Conservation (phyloP, 1,284 basidiomycete species). For the Neonothopanus nambi region DNA sequence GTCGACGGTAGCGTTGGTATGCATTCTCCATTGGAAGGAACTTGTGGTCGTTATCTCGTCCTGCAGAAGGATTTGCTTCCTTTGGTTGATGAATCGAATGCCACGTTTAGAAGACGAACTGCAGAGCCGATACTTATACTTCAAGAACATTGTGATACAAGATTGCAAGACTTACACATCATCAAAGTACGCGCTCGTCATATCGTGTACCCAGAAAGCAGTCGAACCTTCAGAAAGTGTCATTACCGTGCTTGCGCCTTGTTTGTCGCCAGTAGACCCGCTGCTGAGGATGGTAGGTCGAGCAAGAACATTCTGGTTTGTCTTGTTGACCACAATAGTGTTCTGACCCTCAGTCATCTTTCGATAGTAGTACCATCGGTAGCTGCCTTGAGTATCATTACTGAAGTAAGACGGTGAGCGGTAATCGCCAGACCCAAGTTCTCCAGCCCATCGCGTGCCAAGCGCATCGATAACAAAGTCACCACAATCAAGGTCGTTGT, state of each 20-base stretch:
- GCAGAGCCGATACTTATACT: constrained; percentile 11
- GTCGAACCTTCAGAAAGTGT: constrained; percentile 69
- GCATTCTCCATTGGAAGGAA: constrained; percentile 87
- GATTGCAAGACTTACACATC: constrained; percentile 46
- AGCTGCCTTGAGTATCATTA: constrained; percentile 63
- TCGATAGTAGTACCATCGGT: constrained; percentile 91
- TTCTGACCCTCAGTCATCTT: constrained; percentile 98
- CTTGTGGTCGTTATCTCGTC: constrained; percentile 74
- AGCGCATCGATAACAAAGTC: constrained; percentile 96
- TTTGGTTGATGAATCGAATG: constrained; percentile 82
- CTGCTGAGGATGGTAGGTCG: constrained; percentile 60
- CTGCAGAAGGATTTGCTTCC: constrained; percentile 90
- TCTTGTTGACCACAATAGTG: constrained; percentile 77
- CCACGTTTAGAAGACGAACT: constrained; percentile 80
- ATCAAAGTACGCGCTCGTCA: constrained; percentile 79
- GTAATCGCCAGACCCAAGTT: constrained; percentile 91
- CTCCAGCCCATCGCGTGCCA: constrained; percentile 94
- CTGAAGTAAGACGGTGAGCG: constrained; percentile 71
- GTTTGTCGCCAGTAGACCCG: constrained; percentile 63
- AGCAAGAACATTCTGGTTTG: constrained; percentile 82
- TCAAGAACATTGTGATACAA: constrained; percentile 14
- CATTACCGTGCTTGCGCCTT: constrained; percentile 79
- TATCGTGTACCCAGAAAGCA: constrained; percentile 82
- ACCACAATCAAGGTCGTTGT: constrained; percentile 91
- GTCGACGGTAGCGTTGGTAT: constrained; percentile 81